phyloP scores from a whole-genome alignment of 768 basidiomycete genomes.

The Suillus americanus region DNA sequence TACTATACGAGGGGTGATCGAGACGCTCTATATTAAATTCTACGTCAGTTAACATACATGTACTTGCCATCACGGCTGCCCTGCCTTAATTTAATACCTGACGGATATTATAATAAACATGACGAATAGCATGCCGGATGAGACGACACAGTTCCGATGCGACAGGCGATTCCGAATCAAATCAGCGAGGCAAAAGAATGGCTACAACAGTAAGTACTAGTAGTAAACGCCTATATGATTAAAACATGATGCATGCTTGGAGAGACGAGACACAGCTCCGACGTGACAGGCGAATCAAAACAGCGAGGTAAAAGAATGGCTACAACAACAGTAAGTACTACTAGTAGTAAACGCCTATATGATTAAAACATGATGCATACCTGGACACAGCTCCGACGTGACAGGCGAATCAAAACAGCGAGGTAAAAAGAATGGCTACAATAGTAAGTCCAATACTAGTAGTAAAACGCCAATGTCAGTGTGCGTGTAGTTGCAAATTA shows the following conservation, averaged over 20 bases:
- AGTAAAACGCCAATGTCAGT: background rate
- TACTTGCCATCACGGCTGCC: background rate
- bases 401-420: background rate
- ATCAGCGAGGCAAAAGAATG: background rate
- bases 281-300: background rate
- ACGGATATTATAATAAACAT: background rate
- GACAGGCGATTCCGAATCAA: background rate
- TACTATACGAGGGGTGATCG: background rate
- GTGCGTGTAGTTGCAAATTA: background rate
- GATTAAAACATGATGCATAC: background rate
- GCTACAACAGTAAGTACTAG: background rate
- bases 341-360: background rate
- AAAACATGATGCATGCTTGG: background rate
- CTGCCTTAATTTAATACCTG: background rate
- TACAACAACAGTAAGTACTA: background rate
- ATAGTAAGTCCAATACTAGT: background rate
- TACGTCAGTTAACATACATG: background rate
- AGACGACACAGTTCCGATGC: background rate
- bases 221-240: background rate
- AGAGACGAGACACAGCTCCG: background rate
- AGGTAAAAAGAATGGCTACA: background rate
- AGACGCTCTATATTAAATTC: no score
- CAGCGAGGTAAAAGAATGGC: background rate
- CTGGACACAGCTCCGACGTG: background rate
- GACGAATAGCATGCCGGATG: background rate